Evolutionary conservation across 177 flowering plant species (phyloP).

Genomic region (Vitis hybrid): DNA sequence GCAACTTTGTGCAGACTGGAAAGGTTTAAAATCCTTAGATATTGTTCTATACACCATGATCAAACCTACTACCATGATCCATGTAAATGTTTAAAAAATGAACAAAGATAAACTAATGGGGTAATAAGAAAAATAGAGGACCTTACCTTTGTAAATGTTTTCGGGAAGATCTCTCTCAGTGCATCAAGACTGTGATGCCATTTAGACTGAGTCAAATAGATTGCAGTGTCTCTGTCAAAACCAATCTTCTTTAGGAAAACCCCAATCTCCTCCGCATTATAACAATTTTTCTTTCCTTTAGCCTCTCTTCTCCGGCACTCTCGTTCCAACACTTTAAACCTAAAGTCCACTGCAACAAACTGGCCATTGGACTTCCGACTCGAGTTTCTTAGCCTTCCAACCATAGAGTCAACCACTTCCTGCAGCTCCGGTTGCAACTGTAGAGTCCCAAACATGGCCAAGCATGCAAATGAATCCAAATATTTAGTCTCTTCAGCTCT

Average conservation of each 20-base stretch:
- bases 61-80: no score
- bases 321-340: constrained; percentile 55
- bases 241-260: constrained; percentile 64
- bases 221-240: constrained; percentile 58
- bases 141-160: constrained; percentile 76
- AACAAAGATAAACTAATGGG: not conserved
- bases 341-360: constrained; percentile 85
- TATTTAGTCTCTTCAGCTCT: constrained; percentile 30
- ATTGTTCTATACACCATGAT: no score
- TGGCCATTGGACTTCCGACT: constrained; percentile 68
- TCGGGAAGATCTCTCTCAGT: constrained; percentile 74
- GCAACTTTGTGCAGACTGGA: no score
- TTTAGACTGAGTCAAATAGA: constrained; percentile 73
- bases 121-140: not conserved
- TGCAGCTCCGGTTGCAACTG: constrained; percentile 69
- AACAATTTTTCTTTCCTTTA: constrained; percentile 69
- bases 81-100: not conserved
- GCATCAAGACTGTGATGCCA: constrained; percentile 71
- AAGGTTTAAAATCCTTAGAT: no score
- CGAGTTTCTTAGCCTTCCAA: constrained; percentile 63
- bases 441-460: constrained; percentile 80
- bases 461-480: constrained; percentile 59
- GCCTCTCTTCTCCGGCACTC: constrained; percentile 41
- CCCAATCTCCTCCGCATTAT: constrained; percentile 61
- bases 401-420: constrained; percentile 78